A percentile compares a stretch with the other conserved stretches of the same genome.
Conservation (phyloP, 176 grass and related monocot genomes). For the Juncus effusus region DNA sequence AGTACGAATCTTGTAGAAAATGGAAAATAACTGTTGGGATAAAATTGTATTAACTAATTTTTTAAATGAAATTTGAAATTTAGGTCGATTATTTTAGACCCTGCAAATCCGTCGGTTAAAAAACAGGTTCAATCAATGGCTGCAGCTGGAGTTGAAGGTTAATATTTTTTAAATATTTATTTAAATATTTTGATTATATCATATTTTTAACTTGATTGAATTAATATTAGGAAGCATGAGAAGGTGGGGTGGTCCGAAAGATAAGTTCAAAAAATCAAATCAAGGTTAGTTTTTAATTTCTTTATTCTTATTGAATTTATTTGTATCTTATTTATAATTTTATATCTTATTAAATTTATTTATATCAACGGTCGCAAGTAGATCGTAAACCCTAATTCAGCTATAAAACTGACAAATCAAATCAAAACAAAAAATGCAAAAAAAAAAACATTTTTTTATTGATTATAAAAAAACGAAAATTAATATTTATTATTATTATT, state of each 20-base stretch:
- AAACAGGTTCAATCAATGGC: conserved; percentile 93
- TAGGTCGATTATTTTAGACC: conserved; percentile 89
- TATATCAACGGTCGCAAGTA: too few species aligned
- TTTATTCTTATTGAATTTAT: too few species aligned
- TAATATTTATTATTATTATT: conserved; percentile 24
- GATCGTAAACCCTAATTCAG: conserved; percentile 8
- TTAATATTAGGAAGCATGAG: conserved; percentile 72
- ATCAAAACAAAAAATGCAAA: not conserved
- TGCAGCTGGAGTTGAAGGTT: conserved; percentile 82
- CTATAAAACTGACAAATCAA: conserved; percentile 1
- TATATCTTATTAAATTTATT: too few species aligned
- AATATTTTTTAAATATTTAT: conserved; percentile 28
- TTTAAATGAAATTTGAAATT: not conserved
- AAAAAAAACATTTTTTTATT: conserved; percentile 21
- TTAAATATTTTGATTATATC: conserved; percentile 24
- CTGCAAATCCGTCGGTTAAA: conserved; percentile 91
- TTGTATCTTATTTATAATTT: too few species aligned
- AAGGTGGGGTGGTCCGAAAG: conserved; percentile 94
- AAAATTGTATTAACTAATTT: not conserved
- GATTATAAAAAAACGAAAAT: not conserved
- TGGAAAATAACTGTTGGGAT: not conserved
- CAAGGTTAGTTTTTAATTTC: conserved; percentile 44
- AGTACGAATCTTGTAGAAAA: too few species aligned
- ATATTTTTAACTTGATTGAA: conserved; percentile 16
- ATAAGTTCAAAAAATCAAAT: conserved; percentile 71